Evolutionary conservation across 2,329 filamentous ascomycete genomes (phyloP).

Genomic region (Madurella fahalii): DNA sequence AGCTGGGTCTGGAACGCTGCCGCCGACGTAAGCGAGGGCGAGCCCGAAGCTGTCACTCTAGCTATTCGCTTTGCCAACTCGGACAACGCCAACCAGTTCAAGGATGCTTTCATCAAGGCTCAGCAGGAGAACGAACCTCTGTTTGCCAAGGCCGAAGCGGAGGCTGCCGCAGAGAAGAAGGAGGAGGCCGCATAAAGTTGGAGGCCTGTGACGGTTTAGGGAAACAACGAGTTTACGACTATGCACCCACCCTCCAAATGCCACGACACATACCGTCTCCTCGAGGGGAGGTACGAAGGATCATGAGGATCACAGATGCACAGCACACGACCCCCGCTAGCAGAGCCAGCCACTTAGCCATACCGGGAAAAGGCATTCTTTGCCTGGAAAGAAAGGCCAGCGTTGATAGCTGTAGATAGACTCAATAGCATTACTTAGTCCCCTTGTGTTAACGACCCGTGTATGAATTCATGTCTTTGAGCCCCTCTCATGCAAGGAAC

Average conservation of each 20-base stretch:
- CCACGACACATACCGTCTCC: background rate
- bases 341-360: background rate
- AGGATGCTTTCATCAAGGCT: slow-evolving; percentile 94
- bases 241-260: slow-evolving; percentile 7
- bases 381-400: slow-evolving; percentile 7
- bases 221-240: slow-evolving; percentile 20
- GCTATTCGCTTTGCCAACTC: slow-evolving; percentile 97
- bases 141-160: slow-evolving; percentile 53
- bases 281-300: background rate
- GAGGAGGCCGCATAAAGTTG: slow-evolving; percentile 21
- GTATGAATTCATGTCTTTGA: background rate
- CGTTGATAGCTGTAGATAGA: slow-evolving; percentile 20
- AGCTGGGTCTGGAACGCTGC: slow-evolving; percentile 99
- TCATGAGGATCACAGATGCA: slow-evolving; percentile 8
- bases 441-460: background rate
- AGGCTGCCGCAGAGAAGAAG: slow-evolving; percentile 28
- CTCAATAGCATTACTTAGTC: slow-evolving; percentile 13
- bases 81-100: slow-evolving; percentile 96
- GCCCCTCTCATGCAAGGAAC: background rate
- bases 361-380: slow-evolving; percentile 1
- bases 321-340: background rate
- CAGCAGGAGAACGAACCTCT: slow-evolving; percentile 93
- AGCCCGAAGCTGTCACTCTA: slow-evolving; percentile 91
- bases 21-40: slow-evolving; percentile 96
- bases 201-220: slow-evolving; percentile 9